A percentile compares a stretch with the other conserved stretches of the same genome.
These are phyloP conservation scores for Tulasnella calospora DNA, from an alignment of 768 basidiomycete species.

Conservation along the genomic window DNA sequence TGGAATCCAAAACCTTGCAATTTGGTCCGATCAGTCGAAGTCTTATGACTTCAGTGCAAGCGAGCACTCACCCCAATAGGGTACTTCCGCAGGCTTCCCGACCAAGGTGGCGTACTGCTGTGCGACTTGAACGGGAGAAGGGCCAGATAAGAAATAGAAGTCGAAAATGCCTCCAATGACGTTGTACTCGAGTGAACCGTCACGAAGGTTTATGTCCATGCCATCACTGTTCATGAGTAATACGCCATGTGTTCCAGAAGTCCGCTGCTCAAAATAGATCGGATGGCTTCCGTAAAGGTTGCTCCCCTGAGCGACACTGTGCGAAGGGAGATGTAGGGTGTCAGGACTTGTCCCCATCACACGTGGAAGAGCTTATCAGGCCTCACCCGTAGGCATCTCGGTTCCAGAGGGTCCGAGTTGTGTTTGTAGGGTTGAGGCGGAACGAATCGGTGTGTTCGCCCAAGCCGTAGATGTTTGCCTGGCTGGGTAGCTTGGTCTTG, in stretches of 20 bases:
- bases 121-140: constrained; percentile 53
- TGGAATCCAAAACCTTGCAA: constrained; percentile 52
- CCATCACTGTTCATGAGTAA: constrained; percentile 66
- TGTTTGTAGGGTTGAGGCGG: constrained; percentile 47
- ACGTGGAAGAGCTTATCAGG: neutral
- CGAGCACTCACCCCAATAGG: constrained; percentile 54
- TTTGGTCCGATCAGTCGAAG: neutral
- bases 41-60: neutral
- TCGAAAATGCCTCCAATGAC: constrained; percentile 72
- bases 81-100: constrained; percentile 64
- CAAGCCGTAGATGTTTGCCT: constrained; percentile 71
- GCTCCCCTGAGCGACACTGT: constrained; percentile 46
- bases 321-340: constrained; percentile 4
- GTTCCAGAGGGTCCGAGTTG: constrained; percentile 55
- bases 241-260: constrained; percentile 63
- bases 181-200: constrained; percentile 61
- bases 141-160: constrained; percentile 63
- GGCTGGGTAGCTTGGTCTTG: constrained; percentile 53
- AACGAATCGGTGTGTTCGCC: constrained; percentile 70
- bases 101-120: constrained; percentile 65
- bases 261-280: constrained; percentile 65
- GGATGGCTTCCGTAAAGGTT: constrained; percentile 74
- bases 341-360: constrained; percentile 5
- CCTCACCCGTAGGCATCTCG: constrained; percentile 53
- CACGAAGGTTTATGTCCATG: constrained; percentile 67